phyloP scores from a whole-genome alignment of 768 basidiomycete genomes.

The Lyophyllum shimeji region DNA sequence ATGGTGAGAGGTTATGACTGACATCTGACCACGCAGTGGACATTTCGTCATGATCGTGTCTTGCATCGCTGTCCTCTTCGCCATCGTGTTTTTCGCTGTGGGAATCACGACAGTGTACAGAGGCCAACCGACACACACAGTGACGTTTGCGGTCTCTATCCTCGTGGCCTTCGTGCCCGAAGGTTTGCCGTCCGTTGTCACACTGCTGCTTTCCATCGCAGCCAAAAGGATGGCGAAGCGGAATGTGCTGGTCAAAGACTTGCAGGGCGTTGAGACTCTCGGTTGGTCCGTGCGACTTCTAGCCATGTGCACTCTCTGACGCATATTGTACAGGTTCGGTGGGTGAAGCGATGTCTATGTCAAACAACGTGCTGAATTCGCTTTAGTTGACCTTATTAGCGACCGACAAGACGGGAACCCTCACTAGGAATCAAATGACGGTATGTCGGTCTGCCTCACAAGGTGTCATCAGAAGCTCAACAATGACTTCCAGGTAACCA shows the following conservation, averaged over 20 bases:
- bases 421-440: slow-evolving; percentile 75
- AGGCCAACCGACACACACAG: slow-evolving; percentile 56
- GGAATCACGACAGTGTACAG: slow-evolving; percentile 68
- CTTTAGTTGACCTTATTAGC: slow-evolving; percentile 61
- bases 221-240: slow-evolving; percentile 72
- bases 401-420: slow-evolving; percentile 72
- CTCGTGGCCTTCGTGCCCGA: slow-evolving; percentile 63
- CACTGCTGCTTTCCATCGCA: slow-evolving; percentile 64
- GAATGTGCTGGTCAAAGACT: slow-evolving; percentile 71
- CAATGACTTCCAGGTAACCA: slow-evolving; percentile 44
- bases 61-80: slow-evolving; percentile 58
- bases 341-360: slow-evolving; percentile 8
- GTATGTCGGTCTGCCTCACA: slow-evolving; percentile 29
- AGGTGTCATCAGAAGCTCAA: too few species aligned
- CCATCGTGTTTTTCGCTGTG: slow-evolving; percentile 63
- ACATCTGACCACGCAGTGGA: slow-evolving; percentile 31
- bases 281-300: slow-evolving; percentile 33
- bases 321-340: slow-evolving; percentile 45
- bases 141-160: slow-evolving; percentile 62
- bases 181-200: slow-evolving; percentile 68
- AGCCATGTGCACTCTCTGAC: slow-evolving; percentile 36
- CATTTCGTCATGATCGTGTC: slow-evolving; percentile 66
- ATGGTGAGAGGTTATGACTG: background rate
- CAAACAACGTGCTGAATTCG: slow-evolving; percentile 8
- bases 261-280: slow-evolving; percentile 73